Base-by-base conservation (phyloP, 2,329 filamentous ascomycete genomes). In the Orbilia brochopaga region DNA sequence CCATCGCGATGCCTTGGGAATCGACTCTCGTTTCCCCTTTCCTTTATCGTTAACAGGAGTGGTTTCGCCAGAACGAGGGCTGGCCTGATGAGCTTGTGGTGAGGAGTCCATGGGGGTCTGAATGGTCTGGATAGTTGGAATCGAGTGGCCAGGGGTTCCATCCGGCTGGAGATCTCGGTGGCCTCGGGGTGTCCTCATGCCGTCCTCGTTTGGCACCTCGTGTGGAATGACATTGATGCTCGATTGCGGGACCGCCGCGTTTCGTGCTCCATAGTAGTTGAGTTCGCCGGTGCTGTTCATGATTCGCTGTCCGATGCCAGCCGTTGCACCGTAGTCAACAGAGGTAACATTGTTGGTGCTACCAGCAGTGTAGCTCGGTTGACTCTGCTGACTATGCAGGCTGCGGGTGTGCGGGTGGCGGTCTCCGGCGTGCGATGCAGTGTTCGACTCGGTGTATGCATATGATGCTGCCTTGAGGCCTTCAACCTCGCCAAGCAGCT, bases 1-100 rank as follows among this genome's bases (percentile, higher is more conserved):
- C 94, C 94, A 99, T 48, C 94, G 87, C 4, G 94, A 97, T 74
- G 96, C 92, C 82, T 96, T 97, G 23, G 92, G 92, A 73, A 96
- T 90, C 83, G 87, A 83, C 96, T 97, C 79, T 90, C 90, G 73
- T 86, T 85, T 80, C 90, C 91, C 4, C 91, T 88, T 0, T 85
- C 87, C 74, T 83, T 79, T 74, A 21, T 79, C 77, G 35, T 78
- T 81, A 74, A 80, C 84, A 10, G 91, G 90, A 0, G 91, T 66
- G 19, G 27, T 54, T 2, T 73, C 61, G 35, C 23, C 32, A 17
- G 51, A 46, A 27, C 46, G 64, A 15, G 55, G 55, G 4, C 21
- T 57, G 13, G 2, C 60, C 19, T 61, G 74, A 73, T 69, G 74
- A 57, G 40, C 74, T 72, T 66, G 75, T 73, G 60, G 75, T 50